Base-by-base conservation (phyloP, 345 rosid genomes). In the Linum tenue region DNA sequence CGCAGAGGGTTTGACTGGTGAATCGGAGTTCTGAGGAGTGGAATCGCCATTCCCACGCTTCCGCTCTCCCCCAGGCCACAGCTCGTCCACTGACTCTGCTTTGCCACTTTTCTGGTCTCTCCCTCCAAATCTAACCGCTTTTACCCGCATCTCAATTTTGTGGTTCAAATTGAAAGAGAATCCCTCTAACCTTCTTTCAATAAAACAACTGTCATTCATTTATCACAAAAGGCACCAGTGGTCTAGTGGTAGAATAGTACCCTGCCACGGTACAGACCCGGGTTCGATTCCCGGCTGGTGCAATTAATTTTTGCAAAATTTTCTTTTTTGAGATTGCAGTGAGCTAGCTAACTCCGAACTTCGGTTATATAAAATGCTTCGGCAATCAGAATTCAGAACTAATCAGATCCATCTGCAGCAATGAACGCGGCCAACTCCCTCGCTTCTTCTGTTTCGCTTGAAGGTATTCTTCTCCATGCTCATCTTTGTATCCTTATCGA, bases 261-360 rank as follows among this genome's bases (percentile, higher is more conserved):
- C 6, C 44, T 41, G 44, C 44, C 44, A 41, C 44, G 44, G 88
- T 87, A 80, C 81, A 77, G 85, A 80, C 88, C 90, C 83, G 82
- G 84, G 90, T 83, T 87, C 85, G 83, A 83, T 75, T 69, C 76
- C 80, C 81, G 78, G 76, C 85, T 82, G 83, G 9, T 41, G 6
- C 44, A 41, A 41, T 41, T 8, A 1, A 0, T 41, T 41, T 4
- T 4, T 4, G 0, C 44, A 41, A 41, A 41, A 41, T 41, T 41
- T 41, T 15, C 16, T 2, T 1, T 15, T 31, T 15, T 31, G 59
- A 56, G 59, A 56, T 56, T 31, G 8, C 16, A 15, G 59, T 4
- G 59, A 56, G 2, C 59, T 56, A 56, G 35, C 59, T 31, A 56
- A 56, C 2, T 56, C 59, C 31, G 31, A 22, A 22, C 31, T 22